Base-by-base conservation (phyloP, 148 eudicot species). In the Fagopyrum esculentum region DNA sequence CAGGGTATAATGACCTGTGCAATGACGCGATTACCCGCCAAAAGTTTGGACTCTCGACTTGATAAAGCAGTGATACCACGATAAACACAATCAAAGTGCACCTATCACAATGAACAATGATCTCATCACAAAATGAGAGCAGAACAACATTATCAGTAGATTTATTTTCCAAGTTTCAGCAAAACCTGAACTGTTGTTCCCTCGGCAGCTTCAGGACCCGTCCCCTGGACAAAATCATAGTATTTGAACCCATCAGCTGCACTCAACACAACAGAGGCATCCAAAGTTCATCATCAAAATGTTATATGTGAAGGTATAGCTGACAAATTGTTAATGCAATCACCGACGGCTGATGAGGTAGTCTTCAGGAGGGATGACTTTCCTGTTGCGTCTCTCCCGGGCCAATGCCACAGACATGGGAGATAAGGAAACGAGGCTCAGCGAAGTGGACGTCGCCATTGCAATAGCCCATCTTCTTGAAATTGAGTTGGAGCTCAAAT, bases 171-270 rank as follows among this genome's bases (percentile, higher is more conserved):
- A 35, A 35, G 40, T 35, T 35, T 35, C 3, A 35, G 40, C 52
- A n/a, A 48, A 56, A 95, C 98, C 97, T 89, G 94, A 83, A 96
- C 95, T 22, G 87, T 87, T 7, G 97, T 82, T 54, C 99, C 98
- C 66, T 87, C 88, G 76, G 81, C 88, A 80, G 98, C 99, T 49
- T 78, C 82, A 46, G 94, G 91, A 74, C 99, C 99, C 72, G 79
- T 89, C 55, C 99, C 99, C 80, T 89, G 89, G 76, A 85, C 83
- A 82, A 92, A 6, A 81, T 96, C 99, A 72, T 80, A 89, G 83
- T 92, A 96, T 79, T 92, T 92, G 69, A 96, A 77, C 73, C 99
- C 99, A 79, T 96, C 98, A 64, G 89, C 99, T 95, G 96, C 79
- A 77, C 73, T 76, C 61, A 56, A 43, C 43, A 74, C 46, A 16